Base-by-base conservation (phyloP, 2,329 filamentous ascomycete genomes). In the Aspergillus puulaauensis region DNA sequence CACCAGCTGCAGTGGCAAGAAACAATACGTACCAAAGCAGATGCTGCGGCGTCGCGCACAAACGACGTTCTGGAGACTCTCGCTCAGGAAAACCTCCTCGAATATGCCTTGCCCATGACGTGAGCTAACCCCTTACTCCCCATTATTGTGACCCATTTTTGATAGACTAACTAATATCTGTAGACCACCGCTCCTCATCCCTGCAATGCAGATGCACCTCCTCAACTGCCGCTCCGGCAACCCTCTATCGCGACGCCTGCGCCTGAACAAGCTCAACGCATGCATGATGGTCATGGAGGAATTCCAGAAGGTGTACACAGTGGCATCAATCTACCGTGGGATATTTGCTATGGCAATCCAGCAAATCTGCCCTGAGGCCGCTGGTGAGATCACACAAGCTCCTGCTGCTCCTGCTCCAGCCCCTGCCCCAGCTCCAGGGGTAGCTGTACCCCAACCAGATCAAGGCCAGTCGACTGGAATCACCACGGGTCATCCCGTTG, bases 221-320 rank as follows among this genome's bases (percentile, higher is more conserved):
- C 62, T 70, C 9, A 65, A 66, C 21, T 73, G 67, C 61, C 67
- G 65, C 51, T 64, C 61, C 4, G 52, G 56, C 15, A 60, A 64
- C 17, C 44, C 64, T 1, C 60, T 72, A 4, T 65, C 66, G 3
- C 64, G 61, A 4, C 65, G 65, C 6, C 62, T 73, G 23, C 59
- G 65, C 11, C 65, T 69, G 3, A 71, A 72, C 45, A 73, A 72
- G 45, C 63, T 71, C 9, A 62, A 66, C 44, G 59, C 70, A 33
- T 71, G 66, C 41, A 73, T 73, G 70, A 57, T 72, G 45, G 62
- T 72, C 9, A 54, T 73, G 60, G 64, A 71, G 43, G 67, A 72
- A 45, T 57, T 73, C 8, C 68, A 70, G 35, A 66, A 71, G 24
- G 67, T 63, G 2, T 71, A 72, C 40, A 66, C 64, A 1, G 66